Evolutionary conservation across 306 rosid species (phyloP), one percentile per base, ranked within the genome.

Genomic region (Nissolia schottii): DNA sequence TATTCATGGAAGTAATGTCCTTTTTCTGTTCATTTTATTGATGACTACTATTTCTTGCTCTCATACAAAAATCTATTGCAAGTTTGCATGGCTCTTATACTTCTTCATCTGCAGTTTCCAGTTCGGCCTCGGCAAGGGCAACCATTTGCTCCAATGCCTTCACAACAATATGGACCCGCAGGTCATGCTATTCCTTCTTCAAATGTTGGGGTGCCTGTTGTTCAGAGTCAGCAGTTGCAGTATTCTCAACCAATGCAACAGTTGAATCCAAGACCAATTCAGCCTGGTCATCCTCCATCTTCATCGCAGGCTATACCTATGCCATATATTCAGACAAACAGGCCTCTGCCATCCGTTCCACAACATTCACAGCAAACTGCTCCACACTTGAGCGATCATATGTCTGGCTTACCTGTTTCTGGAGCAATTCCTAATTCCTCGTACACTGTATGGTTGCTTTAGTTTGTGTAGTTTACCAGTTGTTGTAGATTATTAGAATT

Each of bases 191-290:
- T 80, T 56, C 82, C 91, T 46, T 81, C 92, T 40, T 81, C 91
- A 61, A 84, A 91, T 81, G 72, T 67, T 27, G 95, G 92, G 78
- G 84, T 87, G 87, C 83, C 92, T 59, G 71, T 73, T 76, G 78
- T 62, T 76, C 97, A 88, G 75, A 75, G 86, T 76, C 97, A 87
- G 83, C 95, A 84, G 24, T 70, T 83, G 77, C 97, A 89, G 70
- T 94, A 77, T 83, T 84, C 96, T 68, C 98, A 93, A 83, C 85
- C 87, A 43, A 83, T 89, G 95, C 96, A 84, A 79, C 97, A 88
- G 77, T 83, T 89, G 71, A 69, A 85, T 70, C 81, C 82, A 55
- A 88, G 96, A 77, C 99, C 92, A 67, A 77, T 81, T 76, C 96
- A 84, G 64, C 90, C 91, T 5, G 81, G 85, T 73, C 93, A 85